Percentiles rank a stretch among this genome's conserved stretches.
Conservation (phyloP, 2,329 filamentous ascomycete species). For the Madurella mycetomatis region DNA sequence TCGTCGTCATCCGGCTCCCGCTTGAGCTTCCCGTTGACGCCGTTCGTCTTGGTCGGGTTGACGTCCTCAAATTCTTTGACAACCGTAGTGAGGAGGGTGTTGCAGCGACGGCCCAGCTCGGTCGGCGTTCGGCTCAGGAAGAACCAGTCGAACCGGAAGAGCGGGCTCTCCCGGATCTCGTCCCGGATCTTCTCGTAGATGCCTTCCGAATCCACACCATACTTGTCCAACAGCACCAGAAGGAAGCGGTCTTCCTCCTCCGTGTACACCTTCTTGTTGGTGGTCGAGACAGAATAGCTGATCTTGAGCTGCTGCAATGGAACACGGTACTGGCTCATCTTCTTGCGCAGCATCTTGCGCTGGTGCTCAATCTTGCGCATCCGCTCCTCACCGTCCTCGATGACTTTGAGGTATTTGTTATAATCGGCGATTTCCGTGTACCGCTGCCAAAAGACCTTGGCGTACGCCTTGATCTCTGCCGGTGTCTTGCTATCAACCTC, state of each 20-base stretch:
- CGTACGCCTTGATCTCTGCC: constrained; percentile 82
- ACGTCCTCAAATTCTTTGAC: constrained; percentile 86
- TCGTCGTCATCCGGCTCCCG: constrained; percentile 75
- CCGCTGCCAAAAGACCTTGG: constrained; percentile 93
- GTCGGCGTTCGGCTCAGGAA: constrained; percentile 91
- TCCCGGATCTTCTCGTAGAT: constrained; percentile 95
- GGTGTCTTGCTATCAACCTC: constrained; percentile 89
- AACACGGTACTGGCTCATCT: constrained; percentile 95
- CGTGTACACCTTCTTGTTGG: constrained; percentile 99
- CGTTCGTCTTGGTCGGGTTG: constrained; percentile 43
- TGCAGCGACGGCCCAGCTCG: constrained; percentile 88
- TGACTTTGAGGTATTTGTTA: constrained; percentile 79
- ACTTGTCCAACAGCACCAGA: constrained; percentile 85
- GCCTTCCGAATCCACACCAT: constrained; percentile 84
- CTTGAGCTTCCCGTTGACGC: constrained; percentile 64
- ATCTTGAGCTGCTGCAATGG: constrained; percentile 97
- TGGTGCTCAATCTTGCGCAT: constrained; percentile 86
- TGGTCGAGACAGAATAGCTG: constrained; percentile 97
- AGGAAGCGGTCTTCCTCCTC: constrained; percentile 97
- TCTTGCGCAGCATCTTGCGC: constrained; percentile 87
- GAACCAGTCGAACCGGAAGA: constrained; percentile 99
- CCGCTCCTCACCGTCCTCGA: constrained; percentile 90
- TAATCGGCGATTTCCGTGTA: constrained; percentile 89
- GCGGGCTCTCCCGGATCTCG: constrained; percentile 86
- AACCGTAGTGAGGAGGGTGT: constrained; percentile 88